A percentile compares a stretch with the other conserved stretches of the same genome.
Evolutionary conservation across 208 protist genomes (phyloP).

Genomic region (Porcisia hertigi): DNA sequence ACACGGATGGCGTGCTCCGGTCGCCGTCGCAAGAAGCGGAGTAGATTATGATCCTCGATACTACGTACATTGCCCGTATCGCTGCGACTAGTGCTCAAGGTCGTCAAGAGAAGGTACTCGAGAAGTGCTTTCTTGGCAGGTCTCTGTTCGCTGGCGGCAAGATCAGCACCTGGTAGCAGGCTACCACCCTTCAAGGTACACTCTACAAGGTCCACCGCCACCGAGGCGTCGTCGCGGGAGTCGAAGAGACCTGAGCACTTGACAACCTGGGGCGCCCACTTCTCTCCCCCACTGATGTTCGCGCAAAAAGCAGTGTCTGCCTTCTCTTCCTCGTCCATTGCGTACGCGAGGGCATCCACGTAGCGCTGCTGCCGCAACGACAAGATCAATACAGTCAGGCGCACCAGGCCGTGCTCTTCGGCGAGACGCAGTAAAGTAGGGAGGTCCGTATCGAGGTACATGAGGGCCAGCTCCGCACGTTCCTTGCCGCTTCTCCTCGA

Average conservation of each 20-base stretch:
- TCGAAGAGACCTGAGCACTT: background rate
- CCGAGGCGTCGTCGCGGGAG: background rate
- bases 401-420: slow-evolving; percentile 41
- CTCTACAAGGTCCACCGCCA: slow-evolving; percentile 43
- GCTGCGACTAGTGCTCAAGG: background rate
- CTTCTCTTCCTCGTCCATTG: slow-evolving; percentile 28
- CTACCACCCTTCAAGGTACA: slow-evolving; percentile 40
- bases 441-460: slow-evolving; percentile 50
- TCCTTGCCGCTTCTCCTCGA: slow-evolving; percentile 6
- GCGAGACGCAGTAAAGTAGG: slow-evolving; percentile 53
- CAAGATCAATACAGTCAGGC: slow-evolving; percentile 46
- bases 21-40: slow-evolving; percentile 40
- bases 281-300: background rate
- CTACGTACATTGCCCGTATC: background rate
- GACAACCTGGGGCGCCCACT: background rate
- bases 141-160: slow-evolving; percentile 30
- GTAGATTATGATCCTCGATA: slow-evolving; percentile 13
- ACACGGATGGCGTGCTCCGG: slow-evolving; percentile 34
- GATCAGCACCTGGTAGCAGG: slow-evolving; percentile 30
- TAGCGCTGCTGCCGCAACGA: slow-evolving; percentile 54
- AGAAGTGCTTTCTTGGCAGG: slow-evolving; percentile 41
- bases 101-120: slow-evolving; percentile 28
- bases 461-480: slow-evolving; percentile 57
- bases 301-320: background rate
- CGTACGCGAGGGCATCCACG: slow-evolving; percentile 55